Conservation (phyloP, 2,329 filamentous ascomycete species). For the Ophiostoma fasciatum region DNA sequence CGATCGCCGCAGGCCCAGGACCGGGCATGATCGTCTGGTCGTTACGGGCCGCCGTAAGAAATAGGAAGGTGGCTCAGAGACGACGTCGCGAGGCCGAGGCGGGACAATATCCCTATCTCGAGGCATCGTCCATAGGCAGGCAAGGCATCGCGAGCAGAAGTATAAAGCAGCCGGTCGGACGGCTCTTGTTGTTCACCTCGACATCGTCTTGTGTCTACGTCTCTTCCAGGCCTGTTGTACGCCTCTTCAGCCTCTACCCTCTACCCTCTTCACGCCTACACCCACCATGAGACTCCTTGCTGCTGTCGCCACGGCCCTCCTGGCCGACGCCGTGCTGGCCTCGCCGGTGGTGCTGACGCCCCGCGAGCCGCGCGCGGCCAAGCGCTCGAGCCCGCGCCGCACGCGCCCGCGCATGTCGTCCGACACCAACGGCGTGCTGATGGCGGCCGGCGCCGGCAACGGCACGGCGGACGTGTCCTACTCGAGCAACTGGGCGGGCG, state of each 20-base stretch:
- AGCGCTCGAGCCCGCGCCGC: constrained; percentile 13
- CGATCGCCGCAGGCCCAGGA: too few relatives aligned
- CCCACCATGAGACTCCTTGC: constrained; percentile 37
- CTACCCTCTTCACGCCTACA: too few relatives aligned
- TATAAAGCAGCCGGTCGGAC: too few relatives aligned
- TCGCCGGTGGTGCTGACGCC: constrained; percentile 29
- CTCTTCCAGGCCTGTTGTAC: background rate
- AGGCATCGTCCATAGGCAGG: too few relatives aligned
- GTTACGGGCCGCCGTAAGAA: too few relatives aligned
- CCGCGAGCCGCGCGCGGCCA: constrained; percentile 20
- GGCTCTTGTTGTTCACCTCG: too few relatives aligned
- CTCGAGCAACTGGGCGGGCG: constrained; percentile 25
- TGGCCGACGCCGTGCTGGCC: constrained; percentile 25
- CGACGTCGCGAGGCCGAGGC: too few relatives aligned
- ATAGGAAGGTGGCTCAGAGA: too few relatives aligned
- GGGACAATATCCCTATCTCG: too few relatives aligned
- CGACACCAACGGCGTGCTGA: background rate
- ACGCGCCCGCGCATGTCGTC: constrained; percentile 14
- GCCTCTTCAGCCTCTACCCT: background rate
- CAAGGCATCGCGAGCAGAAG: too few relatives aligned
- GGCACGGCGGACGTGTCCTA: constrained; percentile 15
- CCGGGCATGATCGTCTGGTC: too few relatives aligned
- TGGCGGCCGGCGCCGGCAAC: background rate
- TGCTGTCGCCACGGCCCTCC: constrained; percentile 16
- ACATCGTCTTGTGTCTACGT: too few relatives aligned